Base-by-base conservation (phyloP, 1,139 yeast species). In the Suhomyces bolitotheri region DNA sequence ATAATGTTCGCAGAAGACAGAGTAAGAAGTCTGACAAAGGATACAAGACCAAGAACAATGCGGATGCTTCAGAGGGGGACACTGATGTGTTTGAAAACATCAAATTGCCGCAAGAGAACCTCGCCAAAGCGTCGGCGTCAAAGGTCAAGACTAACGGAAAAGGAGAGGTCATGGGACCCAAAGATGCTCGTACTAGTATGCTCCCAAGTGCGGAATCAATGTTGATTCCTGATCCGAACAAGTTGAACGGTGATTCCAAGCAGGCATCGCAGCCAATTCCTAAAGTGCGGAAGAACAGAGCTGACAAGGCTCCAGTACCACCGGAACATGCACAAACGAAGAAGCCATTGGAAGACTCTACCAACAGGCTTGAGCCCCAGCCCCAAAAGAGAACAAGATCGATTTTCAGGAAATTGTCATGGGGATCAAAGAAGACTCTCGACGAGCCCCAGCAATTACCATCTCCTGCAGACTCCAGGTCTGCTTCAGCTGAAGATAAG, bases 391-490 rank as follows among this genome's bases (percentile, higher is more conserved):
- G 73, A 47, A 67, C 66, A 49, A 57, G 64, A 43, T 69, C 80
- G 0, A 76, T 82, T 45, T 80, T 82, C 63, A 66, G 88, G 47
- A 82, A 80, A 51, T 64, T 82, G 40, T 80, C 88, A 9, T 72
- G 77, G 71, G 78, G 79, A 13, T 48, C 67, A 3, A 71, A 66
- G 49, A 72, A 71, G 49, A 46, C 64, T 14, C 43, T 53, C 34
- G 57, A 50, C 3, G 51, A 47, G 6, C 42, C 40, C 4, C 42
- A 50, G 7, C 70, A 65, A 41, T 49, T 66, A 29, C 73, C 73
- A 15, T 63, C 71, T 3, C 73, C 73, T 27, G 64, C 66, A 6
- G 66, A 60, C 28, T 59, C 69, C 1, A 46, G 64, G 30, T 57
- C 54, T 25, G 53, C 51, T 10, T 58, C 66, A 12, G 55, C 57